These are phyloP conservation scores for Penicillium psychrosexuale DNA, from an alignment of 2,329 filamentous ascomycete species.

Conservation along the genomic window DNA sequence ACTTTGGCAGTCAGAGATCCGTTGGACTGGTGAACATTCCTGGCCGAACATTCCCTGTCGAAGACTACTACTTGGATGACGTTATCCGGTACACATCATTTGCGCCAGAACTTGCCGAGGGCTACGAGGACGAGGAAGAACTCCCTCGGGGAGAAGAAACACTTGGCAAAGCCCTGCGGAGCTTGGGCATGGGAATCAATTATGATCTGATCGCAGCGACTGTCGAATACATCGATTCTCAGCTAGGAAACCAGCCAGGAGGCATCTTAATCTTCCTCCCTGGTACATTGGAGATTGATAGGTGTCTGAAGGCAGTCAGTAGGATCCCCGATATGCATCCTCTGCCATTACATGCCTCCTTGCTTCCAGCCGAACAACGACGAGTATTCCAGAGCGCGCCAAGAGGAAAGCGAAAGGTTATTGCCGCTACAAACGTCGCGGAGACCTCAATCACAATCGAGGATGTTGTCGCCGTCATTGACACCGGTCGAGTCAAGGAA, in stretches of 20 bases:
- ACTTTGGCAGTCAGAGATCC: slow-evolving; percentile 68
- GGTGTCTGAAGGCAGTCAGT: slow-evolving; percentile 67
- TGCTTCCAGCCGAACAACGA: slow-evolving; percentile 83
- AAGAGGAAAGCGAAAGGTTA: slow-evolving; percentile 78
- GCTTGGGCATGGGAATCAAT: slow-evolving; percentile 79
- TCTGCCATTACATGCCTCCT: slow-evolving; percentile 84
- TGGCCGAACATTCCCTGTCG: slow-evolving; percentile 83
- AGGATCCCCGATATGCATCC: slow-evolving; percentile 68
- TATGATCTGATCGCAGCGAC: slow-evolving; percentile 81
- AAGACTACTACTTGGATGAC: slow-evolving; percentile 87
- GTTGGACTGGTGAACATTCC: slow-evolving; percentile 84
- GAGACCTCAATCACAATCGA: slow-evolving; percentile 99
- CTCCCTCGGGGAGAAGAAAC: slow-evolving; percentile 48
- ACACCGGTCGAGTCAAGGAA: slow-evolving; percentile 93
- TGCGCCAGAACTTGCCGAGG: slow-evolving; percentile 40
- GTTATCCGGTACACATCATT: slow-evolving; percentile 78
- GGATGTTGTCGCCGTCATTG: slow-evolving; percentile 93
- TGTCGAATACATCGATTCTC: slow-evolving; percentile 74
- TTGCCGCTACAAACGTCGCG: slow-evolving; percentile 93
- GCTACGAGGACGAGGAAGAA: slow-evolving; percentile 37
- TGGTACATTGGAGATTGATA: slow-evolving; percentile 85
- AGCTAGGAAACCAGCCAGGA: slow-evolving; percentile 70
- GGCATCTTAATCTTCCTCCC: slow-evolving; percentile 95
- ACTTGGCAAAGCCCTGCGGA: slow-evolving; percentile 68
- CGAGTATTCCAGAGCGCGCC: slow-evolving; percentile 78